phyloP scores from a whole-genome alignment of 1,284 basidiomycete genomes.

The Jaminaea rosea region DNA sequence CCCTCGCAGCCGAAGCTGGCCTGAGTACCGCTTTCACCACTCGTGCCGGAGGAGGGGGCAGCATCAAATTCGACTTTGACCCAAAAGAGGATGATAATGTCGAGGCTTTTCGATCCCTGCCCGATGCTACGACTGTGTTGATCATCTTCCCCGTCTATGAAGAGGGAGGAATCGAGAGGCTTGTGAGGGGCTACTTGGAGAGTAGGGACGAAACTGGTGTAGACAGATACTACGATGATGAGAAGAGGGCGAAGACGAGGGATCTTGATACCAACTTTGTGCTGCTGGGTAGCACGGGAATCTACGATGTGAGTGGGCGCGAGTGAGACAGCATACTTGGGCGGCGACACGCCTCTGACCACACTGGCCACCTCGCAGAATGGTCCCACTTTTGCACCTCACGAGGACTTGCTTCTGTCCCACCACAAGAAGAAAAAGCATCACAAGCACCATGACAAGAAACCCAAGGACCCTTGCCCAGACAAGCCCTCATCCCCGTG shows the following conservation, averaged over 20 bases:
- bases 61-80: constrained; percentile 44
- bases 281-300: constrained; percentile 34
- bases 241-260: no score
- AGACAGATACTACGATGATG: background rate
- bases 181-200: constrained; percentile 18
- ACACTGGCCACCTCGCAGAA: no score
- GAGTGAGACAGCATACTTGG: background rate
- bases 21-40: constrained; percentile 51
- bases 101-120: constrained; percentile 51
- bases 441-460: background rate
- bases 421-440: constrained; percentile 5
- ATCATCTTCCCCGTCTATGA: constrained; percentile 54
- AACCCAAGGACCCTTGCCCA: no score
- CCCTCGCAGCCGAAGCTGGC: constrained; percentile 49
- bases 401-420: constrained; percentile 19
- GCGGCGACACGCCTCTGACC: no score
- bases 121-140: constrained; percentile 56
- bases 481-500: constrained; percentile 6
- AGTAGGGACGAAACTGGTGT: background rate
- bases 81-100: constrained; percentile 36
- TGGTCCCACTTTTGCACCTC: constrained; percentile 10
- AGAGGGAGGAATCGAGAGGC: constrained; percentile 15
- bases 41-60: constrained; percentile 50
- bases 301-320: constrained; percentile 20
- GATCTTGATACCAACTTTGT: constrained; percentile 32